These are phyloP conservation scores for Ganoderma sinense DNA, from an alignment of 1,284 basidiomycete genomes.

Conservation along the genomic window DNA sequence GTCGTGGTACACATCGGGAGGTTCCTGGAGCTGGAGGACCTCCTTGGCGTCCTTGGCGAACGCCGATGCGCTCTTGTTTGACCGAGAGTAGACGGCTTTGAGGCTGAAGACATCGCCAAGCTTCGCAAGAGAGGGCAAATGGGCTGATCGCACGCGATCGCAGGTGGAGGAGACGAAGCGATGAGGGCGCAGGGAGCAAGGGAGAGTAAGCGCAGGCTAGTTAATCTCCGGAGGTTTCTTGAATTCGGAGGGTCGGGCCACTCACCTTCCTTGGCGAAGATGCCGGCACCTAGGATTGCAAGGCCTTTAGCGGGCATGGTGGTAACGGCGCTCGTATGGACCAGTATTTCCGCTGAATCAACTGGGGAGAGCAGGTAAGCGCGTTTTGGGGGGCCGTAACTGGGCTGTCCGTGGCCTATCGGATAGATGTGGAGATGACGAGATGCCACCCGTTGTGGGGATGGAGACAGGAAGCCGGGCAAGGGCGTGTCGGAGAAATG, in stretches of 20 bases:
- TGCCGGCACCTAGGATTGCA: conserved; percentile 77
- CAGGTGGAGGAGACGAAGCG: neutral
- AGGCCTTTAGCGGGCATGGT: conserved; percentile 43
- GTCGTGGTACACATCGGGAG: conserved; percentile 67
- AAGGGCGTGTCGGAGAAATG: conserved; percentile 22
- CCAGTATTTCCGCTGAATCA: conserved; percentile 17
- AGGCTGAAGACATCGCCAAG: conserved; percentile 57
- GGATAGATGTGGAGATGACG: conserved; percentile 15
- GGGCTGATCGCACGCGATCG: conserved; percentile 52
- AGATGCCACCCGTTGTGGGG: conserved; percentile 5
- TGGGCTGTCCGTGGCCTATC: conserved; percentile 14
- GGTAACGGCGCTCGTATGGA: conserved; percentile 3
- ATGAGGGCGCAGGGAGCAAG: neutral
- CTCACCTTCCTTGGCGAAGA: conserved; percentile 77
- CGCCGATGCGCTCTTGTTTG: conserved; percentile 63
- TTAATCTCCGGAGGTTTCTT: conserved; percentile 44
- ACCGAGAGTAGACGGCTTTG: conserved; percentile 83
- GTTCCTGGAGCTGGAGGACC: conserved; percentile 49
- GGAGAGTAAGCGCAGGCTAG: conserved; percentile 19
- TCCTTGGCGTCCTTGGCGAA: conserved; percentile 54
- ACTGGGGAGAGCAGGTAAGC: neutral
- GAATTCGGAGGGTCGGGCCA: conserved; percentile 17
- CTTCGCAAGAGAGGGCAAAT: conserved; percentile 73
- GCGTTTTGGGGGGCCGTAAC: neutral
- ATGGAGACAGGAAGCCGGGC: conserved; percentile 7